Base-by-base conservation (phyloP, 2,329 filamentous ascomycete species). In the Fusarium illudens region DNA sequence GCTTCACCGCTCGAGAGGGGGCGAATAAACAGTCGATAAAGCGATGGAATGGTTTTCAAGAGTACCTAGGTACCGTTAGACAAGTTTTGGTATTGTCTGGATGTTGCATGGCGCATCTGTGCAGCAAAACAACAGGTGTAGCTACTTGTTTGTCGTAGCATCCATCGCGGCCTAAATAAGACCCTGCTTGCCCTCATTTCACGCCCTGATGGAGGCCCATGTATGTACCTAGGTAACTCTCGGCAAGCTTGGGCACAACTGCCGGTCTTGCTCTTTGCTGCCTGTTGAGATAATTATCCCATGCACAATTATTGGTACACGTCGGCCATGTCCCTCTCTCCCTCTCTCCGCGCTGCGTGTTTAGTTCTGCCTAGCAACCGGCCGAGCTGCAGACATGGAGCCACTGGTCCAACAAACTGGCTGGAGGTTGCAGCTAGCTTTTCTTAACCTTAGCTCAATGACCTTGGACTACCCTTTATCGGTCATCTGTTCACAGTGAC, bases 1-100 rank as follows among this genome's bases (percentile, higher is more conserved):
- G 10, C 36, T 59, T 66, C 44, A 68, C 65, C 50, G 50, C 62
- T 36, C 34, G 15, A 29, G 33, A 22, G n/a, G n/a, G 22, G 27
- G 12, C 8, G 19, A 19, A 37, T 30, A 27, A 44, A n/a, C 15
- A 9, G 15, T 44, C 22, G 48, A 22, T 50, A 20, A 33, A n/a
- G 20, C n/a, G 6, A 50, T 50, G 29, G 30, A 22, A 44, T 27
- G 39, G 27, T 44, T 44, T 15, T 44, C n/a, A 15, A 44, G 22
- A n/a, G 9, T 11, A n/a, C n/a, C n/a, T n/a, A n/a, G n/a, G n/a
- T n/a, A n/a, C n/a, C 25, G 10, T 15, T 25, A 27, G 39, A 44
- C 22, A 32, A 19, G n/a, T 30, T 15, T 11, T 30, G 13, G 13
- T 19, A 25, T n/a, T 49, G 27, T 12, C 17, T 42, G n/a, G 37